A percentile compares a stretch with the other conserved stretches of the same genome.
These are phyloP conservation scores for Fraxinus xanthoxyloides DNA, from an alignment of 305 asterid genomes.

Conservation along the genomic window DNA sequence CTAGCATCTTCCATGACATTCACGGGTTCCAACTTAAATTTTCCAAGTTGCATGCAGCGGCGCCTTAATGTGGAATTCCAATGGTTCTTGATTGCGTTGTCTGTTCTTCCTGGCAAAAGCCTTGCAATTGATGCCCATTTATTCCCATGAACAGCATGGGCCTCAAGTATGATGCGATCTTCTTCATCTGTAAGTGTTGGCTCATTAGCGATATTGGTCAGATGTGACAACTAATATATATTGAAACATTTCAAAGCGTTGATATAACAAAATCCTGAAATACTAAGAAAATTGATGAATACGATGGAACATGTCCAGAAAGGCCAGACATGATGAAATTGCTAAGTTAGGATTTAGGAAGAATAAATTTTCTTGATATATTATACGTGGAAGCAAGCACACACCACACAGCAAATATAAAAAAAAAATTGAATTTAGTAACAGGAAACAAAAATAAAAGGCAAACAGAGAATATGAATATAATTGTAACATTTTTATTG, in stretches of 20 bases:
- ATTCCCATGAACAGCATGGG: conserved; percentile 84
- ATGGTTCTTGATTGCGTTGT: conserved; percentile 91
- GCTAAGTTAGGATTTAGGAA: neutral
- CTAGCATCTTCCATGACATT: conserved; percentile 42
- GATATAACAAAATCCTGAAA: neutral
- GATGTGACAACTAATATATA: neutral
- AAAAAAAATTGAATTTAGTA: neutral
- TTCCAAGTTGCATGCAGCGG: conserved; percentile 40
- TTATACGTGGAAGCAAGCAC: neutral
- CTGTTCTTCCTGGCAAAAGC: conserved; percentile 93
- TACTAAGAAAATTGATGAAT: neutral
- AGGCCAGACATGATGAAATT: neutral
- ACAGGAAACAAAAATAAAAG: neutral
- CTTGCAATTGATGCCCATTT: conserved; percentile 96
- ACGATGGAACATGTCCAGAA: neutral
- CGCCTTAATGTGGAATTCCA: conserved; percentile 90
- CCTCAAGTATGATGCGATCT: conserved; percentile 70
- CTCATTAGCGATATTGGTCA: conserved; percentile 21
- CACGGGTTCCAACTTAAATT: conserved; percentile 35
- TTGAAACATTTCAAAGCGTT: neutral
- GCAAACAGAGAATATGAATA: neutral
- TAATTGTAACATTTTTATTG: neutral
- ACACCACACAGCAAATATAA: neutral
- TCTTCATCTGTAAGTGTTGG: conserved; percentile 62
- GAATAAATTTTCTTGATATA: neutral